Conservation (phyloP, 148 eudicot genomes). For the Fagopyrum esculentum region DNA sequence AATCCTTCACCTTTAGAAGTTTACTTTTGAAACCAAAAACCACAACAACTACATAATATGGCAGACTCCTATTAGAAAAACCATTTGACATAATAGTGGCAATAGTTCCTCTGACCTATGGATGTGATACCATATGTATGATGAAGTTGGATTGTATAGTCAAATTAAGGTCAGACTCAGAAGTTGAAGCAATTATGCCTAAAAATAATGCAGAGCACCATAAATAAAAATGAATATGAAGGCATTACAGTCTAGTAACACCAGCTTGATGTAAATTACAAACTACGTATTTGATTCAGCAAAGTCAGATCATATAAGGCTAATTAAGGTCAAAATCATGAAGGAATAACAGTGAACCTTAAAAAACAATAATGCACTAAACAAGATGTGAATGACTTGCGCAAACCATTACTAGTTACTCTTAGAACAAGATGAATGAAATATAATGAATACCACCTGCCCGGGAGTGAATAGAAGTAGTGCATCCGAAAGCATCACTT, state of each 20-base stretch:
- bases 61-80: too few species aligned
- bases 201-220: too few species aligned
- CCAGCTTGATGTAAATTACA: background rate
- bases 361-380: background rate
- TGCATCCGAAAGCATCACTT: constrained; percentile 82
- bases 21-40: background rate
- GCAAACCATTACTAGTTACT: background rate
- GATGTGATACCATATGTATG: too few species aligned
- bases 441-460: constrained; percentile 46
- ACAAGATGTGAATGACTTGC: background rate
- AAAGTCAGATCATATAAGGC: background rate
- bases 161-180: too few species aligned
- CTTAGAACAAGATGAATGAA: background rate
- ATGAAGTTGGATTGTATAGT: too few species aligned
- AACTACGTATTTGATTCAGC: background rate
- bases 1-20: background rate
- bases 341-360: background rate
- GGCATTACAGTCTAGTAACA: too few species aligned
- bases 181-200: too few species aligned
- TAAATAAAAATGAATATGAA: too few species aligned
- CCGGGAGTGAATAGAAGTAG: constrained; percentile 91
- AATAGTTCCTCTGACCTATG: background rate
- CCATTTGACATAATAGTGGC: background rate
- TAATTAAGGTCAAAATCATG: background rate
- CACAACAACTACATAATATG: background rate